Conservation (phyloP, 2,329 filamentous ascomycete species). For the Shiraia sp. region DNA sequence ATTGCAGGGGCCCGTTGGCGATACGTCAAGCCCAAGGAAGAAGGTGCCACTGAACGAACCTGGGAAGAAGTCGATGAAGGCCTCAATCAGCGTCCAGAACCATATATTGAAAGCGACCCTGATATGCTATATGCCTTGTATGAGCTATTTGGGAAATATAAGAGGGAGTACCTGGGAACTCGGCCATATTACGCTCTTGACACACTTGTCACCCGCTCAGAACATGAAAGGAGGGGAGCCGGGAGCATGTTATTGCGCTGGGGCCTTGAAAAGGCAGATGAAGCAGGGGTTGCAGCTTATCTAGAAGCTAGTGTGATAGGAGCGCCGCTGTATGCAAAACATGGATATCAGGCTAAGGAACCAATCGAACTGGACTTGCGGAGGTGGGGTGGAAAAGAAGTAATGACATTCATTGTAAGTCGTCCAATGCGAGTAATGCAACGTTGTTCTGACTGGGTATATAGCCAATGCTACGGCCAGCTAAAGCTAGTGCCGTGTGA, state of each 20-base stretch:
- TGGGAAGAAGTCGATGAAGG: conserved; percentile 34
- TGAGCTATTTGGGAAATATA: conserved; percentile 25
- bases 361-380: conserved; percentile 36
- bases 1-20: conserved; percentile 39
- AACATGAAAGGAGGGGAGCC: conserved; percentile 38
- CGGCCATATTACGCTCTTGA: conserved; percentile 34
- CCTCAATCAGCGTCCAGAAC: conserved; percentile 18
- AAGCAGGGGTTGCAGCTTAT: conserved; percentile 34
- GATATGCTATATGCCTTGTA: conserved; percentile 25
- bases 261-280: conserved; percentile 38
- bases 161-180: conserved; percentile 26
- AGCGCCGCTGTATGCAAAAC: conserved; percentile 36
- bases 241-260: conserved; percentile 37
- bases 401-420: conserved; percentile 37
- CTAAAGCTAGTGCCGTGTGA: conserved; percentile 1
- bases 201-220: conserved; percentile 34
- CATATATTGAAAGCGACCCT: conserved; percentile 35
- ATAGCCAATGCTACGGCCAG: conserved; percentile 20
- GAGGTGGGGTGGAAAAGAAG: conserved; percentile 30
- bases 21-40: conserved; percentile 21
- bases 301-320: conserved; percentile 41
- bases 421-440: background rate
- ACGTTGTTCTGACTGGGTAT: background rate
- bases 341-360: conserved; percentile 34
- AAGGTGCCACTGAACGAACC: conserved; percentile 19